Evolutionary conservation across 495 filamentous ascomycete genomes (phyloP), one percentile per base, ranked within the genome.

Genomic region (Rhizodiscina lignyota): DNA sequence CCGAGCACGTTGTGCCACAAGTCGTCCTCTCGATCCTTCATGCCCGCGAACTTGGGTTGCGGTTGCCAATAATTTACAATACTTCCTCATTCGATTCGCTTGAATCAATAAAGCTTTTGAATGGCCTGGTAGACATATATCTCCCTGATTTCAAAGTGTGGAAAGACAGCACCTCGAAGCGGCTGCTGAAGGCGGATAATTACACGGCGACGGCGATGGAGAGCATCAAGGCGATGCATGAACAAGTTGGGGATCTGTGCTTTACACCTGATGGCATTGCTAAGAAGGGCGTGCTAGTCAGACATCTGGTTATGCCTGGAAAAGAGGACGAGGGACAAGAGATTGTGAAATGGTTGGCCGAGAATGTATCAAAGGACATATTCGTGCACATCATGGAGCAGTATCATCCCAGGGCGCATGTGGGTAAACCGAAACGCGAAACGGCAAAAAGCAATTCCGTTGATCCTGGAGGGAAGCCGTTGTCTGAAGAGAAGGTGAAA

Each of bases 101-200:
- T 2, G 72, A 66, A 0, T 79, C 72, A 0, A 50, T 85, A 0
- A 50, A 68, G 23, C 57, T 85, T 2, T 58, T 85, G 29, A 73
- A 83, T 43, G 81, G 79, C 0, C 59, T 84, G 6, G 68, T 85
- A 0, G 79, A 85, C 49, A 79, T 85, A 28, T 84, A 83, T 49
- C 59, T 84, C 5, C 70, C 79, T 0, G 79, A 84, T 42, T 83
- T 85, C 61, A 84, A 85, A 45, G 70, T 82, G 3, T 85, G 79
- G 79, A 62, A 59, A 11, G 49, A 52, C 13, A 52, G 38, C 5
- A 76, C 74, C 3, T 74, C 74, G n/a, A 70, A 63, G 31, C 63
- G 79, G 0, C 56, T 84, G 18, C 60, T 85, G 12, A 85, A 85
- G 44, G 77, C 70, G 3, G 77, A 81, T 16, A 62, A 81, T 48